These are phyloP conservation scores for Leccinellum luteum DNA, from an alignment of 768 basidiomycete species.

Conservation along the genomic window DNA sequence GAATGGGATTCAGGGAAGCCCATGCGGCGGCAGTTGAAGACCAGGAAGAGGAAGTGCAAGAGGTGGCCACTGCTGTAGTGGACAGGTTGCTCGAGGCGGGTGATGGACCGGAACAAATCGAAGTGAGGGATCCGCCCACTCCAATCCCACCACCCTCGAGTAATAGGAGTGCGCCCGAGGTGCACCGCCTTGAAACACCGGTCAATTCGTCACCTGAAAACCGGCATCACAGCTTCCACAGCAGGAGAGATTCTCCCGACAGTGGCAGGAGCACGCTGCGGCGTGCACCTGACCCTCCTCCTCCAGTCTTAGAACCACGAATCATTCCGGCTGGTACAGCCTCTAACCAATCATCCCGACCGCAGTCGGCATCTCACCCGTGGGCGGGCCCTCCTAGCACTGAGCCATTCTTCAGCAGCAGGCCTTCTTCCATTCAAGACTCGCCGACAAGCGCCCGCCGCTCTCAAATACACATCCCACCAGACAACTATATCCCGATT, in stretches of 20 bases:
- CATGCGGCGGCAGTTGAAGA: slow-evolving; percentile 16
- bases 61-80: slow-evolving; percentile 17
- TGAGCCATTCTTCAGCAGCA: slow-evolving; percentile 7
- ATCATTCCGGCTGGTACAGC: slow-evolving; percentile 7
- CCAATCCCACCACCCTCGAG: slow-evolving; percentile 17
- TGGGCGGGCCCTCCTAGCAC: slow-evolving; percentile 16
- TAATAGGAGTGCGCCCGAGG: slow-evolving; percentile 22
- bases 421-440: slow-evolving; percentile 22
- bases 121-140: slow-evolving; percentile 10
- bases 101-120: slow-evolving; percentile 24
- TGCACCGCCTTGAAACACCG: slow-evolving; percentile 23
- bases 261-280: slow-evolving; percentile 9
- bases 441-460: slow-evolving; percentile 12
- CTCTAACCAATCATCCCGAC: slow-evolving; percentile 17
- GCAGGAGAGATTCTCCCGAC: slow-evolving; percentile 19
- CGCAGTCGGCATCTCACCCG: slow-evolving; percentile 12
- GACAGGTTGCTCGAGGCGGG: slow-evolving; percentile 25
- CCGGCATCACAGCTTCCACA: slow-evolving; percentile 17
- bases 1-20: slow-evolving; percentile 29
- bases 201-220: slow-evolving; percentile 17
- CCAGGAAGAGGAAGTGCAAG: slow-evolving; percentile 14
- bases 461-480: slow-evolving; percentile 35
- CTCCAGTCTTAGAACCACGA: slow-evolving; percentile 13
- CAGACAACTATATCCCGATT: slow-evolving; percentile 51
- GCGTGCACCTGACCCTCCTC: slow-evolving; percentile 11